phyloP scores from a whole-genome alignment of 192 early-diverging fungal species.

The Backusella australiensis region DNA sequence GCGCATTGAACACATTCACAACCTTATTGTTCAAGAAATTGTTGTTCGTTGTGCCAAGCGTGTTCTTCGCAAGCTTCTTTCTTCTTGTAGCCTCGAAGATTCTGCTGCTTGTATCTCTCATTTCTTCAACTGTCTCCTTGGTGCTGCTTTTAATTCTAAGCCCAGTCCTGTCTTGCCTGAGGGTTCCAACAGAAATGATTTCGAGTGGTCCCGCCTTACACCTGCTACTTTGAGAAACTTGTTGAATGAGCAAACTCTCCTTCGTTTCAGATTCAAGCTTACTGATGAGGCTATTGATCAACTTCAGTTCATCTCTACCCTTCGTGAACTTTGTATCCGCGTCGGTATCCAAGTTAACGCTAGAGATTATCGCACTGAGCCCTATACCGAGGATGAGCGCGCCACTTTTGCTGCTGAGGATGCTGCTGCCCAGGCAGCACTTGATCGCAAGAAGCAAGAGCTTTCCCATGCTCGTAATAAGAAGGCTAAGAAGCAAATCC shows the following conservation, averaged over 20 bases:
- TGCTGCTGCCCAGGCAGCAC: constrained; percentile 33
- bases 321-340: constrained; percentile 83
- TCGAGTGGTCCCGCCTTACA: constrained; percentile 59
- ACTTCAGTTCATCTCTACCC: constrained; percentile 57
- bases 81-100: constrained; percentile 51
- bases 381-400: constrained; percentile 31
- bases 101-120: constrained; percentile 70
- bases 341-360: constrained; percentile 84
- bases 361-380: constrained; percentile 67
- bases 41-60: constrained; percentile 82
- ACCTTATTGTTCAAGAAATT: constrained; percentile 85
- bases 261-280: constrained; percentile 77
- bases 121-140: constrained; percentile 81
- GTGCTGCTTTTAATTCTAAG: constrained; percentile 52
- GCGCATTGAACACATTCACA: constrained; percentile 53
- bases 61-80: constrained; percentile 70
- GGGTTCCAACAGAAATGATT: constrained; percentile 27
- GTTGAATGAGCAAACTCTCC: constrained; percentile 62
- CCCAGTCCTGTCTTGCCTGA: constrained; percentile 48
- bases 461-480: constrained; percentile 13
- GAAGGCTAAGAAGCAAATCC: constrained; percentile 27
- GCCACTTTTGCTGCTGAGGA: constrained; percentile 36
- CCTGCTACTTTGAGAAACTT: constrained; percentile 53
- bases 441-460: constrained; percentile 11
- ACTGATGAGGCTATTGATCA: constrained; percentile 49